Percentiles rank a stretch among this genome's conserved stretches.
Conservation (phyloP, 2,329 filamentous ascomycete species). For the Sporothrix phasma region DNA sequence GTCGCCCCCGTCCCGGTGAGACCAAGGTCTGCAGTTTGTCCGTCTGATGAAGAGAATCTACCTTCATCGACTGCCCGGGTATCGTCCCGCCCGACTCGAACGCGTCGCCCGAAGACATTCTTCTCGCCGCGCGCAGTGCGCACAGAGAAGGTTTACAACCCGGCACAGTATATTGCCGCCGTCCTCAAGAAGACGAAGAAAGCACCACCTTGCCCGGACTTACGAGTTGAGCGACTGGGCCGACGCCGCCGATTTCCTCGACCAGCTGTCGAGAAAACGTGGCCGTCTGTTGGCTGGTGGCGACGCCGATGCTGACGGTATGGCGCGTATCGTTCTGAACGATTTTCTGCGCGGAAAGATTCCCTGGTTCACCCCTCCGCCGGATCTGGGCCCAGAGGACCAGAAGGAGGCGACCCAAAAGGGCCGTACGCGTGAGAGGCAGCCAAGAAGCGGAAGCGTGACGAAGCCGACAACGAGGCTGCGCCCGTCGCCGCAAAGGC, state of each 20-base stretch:
- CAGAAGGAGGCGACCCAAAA: conserved; percentile 40
- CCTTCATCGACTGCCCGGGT: conserved; percentile 91
- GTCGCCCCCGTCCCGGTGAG: conserved; percentile 84
- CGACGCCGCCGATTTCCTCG: conserved; percentile 72
- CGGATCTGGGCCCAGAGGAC: conserved; percentile 44
- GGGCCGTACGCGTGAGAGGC: conserved; percentile 82
- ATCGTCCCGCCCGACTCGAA: conserved; percentile 82
- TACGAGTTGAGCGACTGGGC: conserved; percentile 78
- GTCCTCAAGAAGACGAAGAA: conserved; percentile 72
- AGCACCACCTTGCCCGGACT: conserved; percentile 81
- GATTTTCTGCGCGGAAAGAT: conserved; percentile 94
- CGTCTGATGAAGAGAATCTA: conserved; percentile 62
- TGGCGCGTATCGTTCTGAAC: conserved; percentile 93
- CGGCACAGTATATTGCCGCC: conserved; percentile 87
- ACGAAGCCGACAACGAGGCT: conserved; percentile 39
- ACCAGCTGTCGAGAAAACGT: conserved; percentile 75
- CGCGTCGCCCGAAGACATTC: conserved; percentile 77
- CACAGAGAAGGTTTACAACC: conserved; percentile 92
- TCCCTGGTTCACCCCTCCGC: conserved; percentile 87
- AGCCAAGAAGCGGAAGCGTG: conserved; percentile 64
- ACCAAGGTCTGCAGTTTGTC: conserved; percentile 60
- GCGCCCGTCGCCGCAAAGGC: conserved; percentile 44
- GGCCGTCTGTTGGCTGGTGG: conserved; percentile 72
- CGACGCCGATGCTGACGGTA: conserved; percentile 89
- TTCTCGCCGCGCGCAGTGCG: conserved; percentile 85